phyloP scores from a whole-genome alignment of 2,329 filamentous ascomycete genomes.

The Capronia americana region DNA sequence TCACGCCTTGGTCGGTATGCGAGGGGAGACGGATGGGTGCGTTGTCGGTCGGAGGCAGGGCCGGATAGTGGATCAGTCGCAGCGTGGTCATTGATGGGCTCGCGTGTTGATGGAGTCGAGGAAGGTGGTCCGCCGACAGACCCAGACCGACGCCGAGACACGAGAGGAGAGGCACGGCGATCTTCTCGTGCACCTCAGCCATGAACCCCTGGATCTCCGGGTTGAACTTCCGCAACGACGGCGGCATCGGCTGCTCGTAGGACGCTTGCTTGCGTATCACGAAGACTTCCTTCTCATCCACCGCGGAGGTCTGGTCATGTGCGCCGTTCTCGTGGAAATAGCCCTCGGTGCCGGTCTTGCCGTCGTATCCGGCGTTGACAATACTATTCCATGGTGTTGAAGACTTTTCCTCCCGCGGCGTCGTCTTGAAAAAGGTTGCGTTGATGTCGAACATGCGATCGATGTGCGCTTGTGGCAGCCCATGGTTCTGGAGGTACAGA shows the following conservation, averaged over 20 bases:
- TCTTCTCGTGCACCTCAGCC: slow-evolving; percentile 30
- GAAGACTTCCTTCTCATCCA: slow-evolving; percentile 30
- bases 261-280: slow-evolving; percentile 29
- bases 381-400: slow-evolving; percentile 30
- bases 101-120: slow-evolving; percentile 72
- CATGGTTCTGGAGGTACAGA: slow-evolving; percentile 41
- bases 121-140: slow-evolving; percentile 71
- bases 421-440: slow-evolving; percentile 47
- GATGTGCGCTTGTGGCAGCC: slow-evolving; percentile 36
- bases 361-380: slow-evolving; percentile 29
- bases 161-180: slow-evolving; percentile 28
- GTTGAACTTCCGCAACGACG: slow-evolving; percentile 23
- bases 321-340: slow-evolving; percentile 31
- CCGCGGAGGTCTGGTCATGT: slow-evolving; percentile 14
- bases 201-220: slow-evolving; percentile 31
- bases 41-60: slow-evolving; percentile 60
- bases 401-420: slow-evolving; percentile 22
- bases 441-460: slow-evolving; percentile 36
- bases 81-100: slow-evolving; percentile 65
- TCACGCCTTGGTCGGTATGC: slow-evolving; percentile 63
- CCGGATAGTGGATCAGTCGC: slow-evolving; percentile 76
- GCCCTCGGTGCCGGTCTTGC: slow-evolving; percentile 24
- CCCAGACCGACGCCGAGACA: slow-evolving; percentile 75
- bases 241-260: slow-evolving; percentile 32
- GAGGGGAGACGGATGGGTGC: slow-evolving; percentile 76